Percentiles rank a stretch among this genome's conserved stretches.
Conservation (phyloP, 2,329 filamentous ascomycete genomes). For the Bipolaris sorokiniana region DNA sequence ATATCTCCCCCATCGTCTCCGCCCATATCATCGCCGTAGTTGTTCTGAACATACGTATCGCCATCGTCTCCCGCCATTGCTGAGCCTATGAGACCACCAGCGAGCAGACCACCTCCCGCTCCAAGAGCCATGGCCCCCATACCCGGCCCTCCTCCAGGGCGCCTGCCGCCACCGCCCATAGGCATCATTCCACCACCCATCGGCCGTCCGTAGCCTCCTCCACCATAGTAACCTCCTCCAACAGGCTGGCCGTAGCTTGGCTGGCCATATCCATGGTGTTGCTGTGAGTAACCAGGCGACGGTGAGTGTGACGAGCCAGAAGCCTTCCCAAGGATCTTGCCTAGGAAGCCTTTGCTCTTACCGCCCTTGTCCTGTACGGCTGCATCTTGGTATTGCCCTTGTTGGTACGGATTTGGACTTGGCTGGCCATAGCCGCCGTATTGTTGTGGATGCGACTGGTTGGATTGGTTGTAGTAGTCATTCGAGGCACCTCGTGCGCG, state of each 20-base stretch:
- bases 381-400: constrained; percentile 17
- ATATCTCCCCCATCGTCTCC: constrained; percentile 39
- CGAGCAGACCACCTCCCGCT: constrained; percentile 79
- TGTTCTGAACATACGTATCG: constrained; percentile 28
- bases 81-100: constrained; percentile 73
- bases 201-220: constrained; percentile 47
- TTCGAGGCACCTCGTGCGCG: constrained; percentile 51
- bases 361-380: constrained; percentile 41
- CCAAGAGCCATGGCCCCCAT: constrained; percentile 76
- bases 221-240: constrained; percentile 18
- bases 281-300: constrained; percentile 48
- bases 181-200: constrained; percentile 51
- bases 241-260: constrained; percentile 32
- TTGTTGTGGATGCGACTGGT: constrained; percentile 16
- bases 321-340: constrained; percentile 60
- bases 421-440: constrained; percentile 38
- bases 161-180: constrained; percentile 16
- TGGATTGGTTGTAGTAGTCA: constrained; percentile 53
- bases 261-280: constrained; percentile 28
- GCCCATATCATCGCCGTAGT: constrained; percentile 21
- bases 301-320: constrained; percentile 46
- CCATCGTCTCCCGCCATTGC: constrained; percentile 59
- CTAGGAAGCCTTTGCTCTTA: constrained; percentile 54
- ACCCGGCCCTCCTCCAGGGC: constrained; percentile 62
- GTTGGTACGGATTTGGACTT: constrained; percentile 21